A percentile compares a stretch with the other conserved stretches of the same genome.
Conservation (phyloP, 1,139 yeast genomes). For the Magnusiomyces paraingens region DNA sequence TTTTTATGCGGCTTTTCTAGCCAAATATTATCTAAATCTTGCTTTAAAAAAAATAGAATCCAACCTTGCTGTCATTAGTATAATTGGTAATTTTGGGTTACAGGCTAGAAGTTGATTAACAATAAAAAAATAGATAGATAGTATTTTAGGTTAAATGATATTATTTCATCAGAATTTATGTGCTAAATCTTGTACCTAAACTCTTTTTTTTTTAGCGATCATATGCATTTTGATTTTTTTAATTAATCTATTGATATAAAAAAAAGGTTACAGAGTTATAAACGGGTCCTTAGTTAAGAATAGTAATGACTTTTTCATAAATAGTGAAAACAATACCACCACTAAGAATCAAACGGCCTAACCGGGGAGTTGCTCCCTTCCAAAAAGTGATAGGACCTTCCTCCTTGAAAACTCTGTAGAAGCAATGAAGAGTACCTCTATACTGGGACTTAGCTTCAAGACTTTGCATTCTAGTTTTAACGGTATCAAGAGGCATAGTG, state of each 20-base stretch:
- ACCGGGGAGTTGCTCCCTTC: constrained; percentile 97
- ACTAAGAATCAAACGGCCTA: constrained; percentile 84
- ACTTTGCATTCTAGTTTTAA: constrained; percentile 96
- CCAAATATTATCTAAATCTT: too few relatives aligned
- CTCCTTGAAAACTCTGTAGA: constrained; percentile 66
- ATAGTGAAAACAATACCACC: constrained; percentile 96
- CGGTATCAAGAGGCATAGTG: constrained; percentile 97
- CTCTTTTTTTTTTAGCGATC: too few relatives aligned
- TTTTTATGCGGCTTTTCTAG: too few relatives aligned
- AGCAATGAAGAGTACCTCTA: constrained; percentile 73
- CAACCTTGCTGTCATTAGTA: background rate
- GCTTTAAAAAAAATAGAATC: too few relatives aligned
- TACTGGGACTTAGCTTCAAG: constrained; percentile 70
- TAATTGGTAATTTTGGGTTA: background rate
- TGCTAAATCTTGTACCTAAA: too few relatives aligned
- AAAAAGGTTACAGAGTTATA: too few relatives aligned
- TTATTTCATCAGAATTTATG: too few relatives aligned
- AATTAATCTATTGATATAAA: too few relatives aligned
- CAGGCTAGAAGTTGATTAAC: background rate
- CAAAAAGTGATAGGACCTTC: constrained; percentile 93
- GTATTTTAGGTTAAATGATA: background rate
- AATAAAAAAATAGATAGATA: background rate
- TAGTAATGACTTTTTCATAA: constrained; percentile 76
- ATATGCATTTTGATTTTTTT: too few relatives aligned
- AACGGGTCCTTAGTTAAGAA: constrained; percentile 33